Evolutionary conservation across 495 filamentous ascomycete genomes (phyloP).

Genomic region (Usnea hakonensis): DNA sequence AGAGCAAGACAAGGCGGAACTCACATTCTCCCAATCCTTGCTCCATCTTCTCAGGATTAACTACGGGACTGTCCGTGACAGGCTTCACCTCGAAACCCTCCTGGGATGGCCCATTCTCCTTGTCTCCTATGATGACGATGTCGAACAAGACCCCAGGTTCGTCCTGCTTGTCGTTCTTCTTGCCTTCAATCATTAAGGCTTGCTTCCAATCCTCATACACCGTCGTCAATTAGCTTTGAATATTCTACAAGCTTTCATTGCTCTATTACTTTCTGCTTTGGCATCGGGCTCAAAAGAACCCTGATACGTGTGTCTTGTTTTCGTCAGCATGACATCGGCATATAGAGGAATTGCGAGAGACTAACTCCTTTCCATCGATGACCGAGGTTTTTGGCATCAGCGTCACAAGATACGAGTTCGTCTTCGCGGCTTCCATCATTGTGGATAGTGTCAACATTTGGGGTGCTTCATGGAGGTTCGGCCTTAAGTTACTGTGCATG

Average conservation of each 20-base stretch:
- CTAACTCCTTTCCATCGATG: too few species aligned
- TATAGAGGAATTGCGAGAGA: too few species aligned
- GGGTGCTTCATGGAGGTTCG: not conserved
- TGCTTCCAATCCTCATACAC: not conserved
- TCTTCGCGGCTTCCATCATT: too few species aligned
- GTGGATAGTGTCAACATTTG: too few species aligned
- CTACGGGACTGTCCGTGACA: not conserved
- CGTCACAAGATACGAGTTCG: too few species aligned
- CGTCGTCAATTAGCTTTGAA: not conserved
- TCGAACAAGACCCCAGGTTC: not conserved
- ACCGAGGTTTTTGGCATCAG: too few species aligned
- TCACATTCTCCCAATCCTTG: not conserved
- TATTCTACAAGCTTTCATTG: not conserved
- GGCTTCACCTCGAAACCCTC: not conserved
- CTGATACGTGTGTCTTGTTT: not conserved
- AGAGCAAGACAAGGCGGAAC: not conserved
- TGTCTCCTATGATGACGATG: not conserved
- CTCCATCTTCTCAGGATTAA: not conserved
- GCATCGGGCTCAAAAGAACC: not conserved
- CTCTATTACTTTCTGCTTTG: not conserved
- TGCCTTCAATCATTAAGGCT: not conserved
- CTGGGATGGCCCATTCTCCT: not conserved
- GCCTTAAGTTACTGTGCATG: not conserved
- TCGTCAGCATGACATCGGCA: too few species aligned
- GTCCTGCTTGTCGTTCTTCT: not conserved